Evolutionary conservation across 768 basidiomycete genomes (phyloP).

Genomic region (Pulveroboletus sp.): DNA sequence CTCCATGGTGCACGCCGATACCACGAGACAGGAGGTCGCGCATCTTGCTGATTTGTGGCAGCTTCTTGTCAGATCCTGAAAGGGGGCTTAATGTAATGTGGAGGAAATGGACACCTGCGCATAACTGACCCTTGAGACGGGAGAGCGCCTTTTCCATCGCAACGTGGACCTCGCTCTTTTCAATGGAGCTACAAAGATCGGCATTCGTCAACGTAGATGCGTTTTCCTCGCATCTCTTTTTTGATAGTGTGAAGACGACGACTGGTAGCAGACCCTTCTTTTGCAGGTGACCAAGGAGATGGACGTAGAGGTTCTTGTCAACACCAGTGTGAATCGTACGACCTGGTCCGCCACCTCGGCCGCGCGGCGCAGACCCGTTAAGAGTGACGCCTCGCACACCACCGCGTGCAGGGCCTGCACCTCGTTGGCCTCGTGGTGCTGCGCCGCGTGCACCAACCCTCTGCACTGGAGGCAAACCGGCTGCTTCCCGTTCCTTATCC

Average conservation of each 20-base stretch:
- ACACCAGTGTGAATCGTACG: conserved; percentile 62
- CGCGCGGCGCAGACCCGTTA: conserved; percentile 32
- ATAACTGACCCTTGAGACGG: conserved; percentile 72
- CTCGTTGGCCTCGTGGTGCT: conserved; percentile 46
- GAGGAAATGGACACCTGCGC: background rate
- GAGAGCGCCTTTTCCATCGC: conserved; percentile 89
- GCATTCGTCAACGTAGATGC: conserved; percentile 83
- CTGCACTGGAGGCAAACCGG: conserved; percentile 83
- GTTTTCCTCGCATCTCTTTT: conserved; percentile 96
- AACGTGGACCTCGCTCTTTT: conserved; percentile 97
- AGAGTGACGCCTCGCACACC: conserved; percentile 48
- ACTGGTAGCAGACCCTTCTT: conserved; percentile 88
- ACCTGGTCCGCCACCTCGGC: conserved; percentile 44
- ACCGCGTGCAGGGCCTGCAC: conserved; percentile 48
- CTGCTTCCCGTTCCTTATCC: conserved; percentile 96
- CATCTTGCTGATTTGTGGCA: conserved; percentile 92
- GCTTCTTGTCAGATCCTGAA: conserved; percentile 81
- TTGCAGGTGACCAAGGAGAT: conserved; percentile 79
- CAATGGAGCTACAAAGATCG: conserved; percentile 82
- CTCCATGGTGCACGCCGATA: conserved; percentile 97
- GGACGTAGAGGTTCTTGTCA: conserved; percentile 93
- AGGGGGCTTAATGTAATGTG: conserved; percentile 9
- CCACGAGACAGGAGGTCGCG: conserved; percentile 85
- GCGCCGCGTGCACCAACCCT: conserved; percentile 78
- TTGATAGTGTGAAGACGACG: conserved; percentile 95